Evolutionary conservation across 352 stramenopile genomes (phyloP).

Genomic region (Globisporangium parvum): DNA sequence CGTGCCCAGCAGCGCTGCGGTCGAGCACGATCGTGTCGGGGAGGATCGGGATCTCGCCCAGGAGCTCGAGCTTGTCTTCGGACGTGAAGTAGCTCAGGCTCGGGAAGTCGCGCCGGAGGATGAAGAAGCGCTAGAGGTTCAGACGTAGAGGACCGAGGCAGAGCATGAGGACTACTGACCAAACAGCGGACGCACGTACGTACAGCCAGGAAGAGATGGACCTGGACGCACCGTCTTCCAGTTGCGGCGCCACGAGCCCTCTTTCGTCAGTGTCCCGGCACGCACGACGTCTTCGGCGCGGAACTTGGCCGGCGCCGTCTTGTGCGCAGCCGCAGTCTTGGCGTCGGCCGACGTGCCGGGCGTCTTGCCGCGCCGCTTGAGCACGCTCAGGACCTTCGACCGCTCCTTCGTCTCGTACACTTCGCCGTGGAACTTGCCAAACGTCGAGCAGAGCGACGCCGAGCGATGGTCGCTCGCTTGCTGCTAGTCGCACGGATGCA

Average conservation of each 20-base stretch:
- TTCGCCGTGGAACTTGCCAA: constrained; percentile 70
- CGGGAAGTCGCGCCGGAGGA: constrained; percentile 65
- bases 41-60: constrained; percentile 63
- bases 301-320: constrained; percentile 44
- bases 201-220: not conserved
- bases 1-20: constrained; percentile 39
- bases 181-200: not conserved
- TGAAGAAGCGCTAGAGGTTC: constrained; percentile 55
- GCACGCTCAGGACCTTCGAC: constrained; percentile 67
- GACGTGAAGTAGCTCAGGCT: constrained; percentile 80
- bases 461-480: constrained; percentile 14
- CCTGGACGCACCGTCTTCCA: constrained; percentile 57
- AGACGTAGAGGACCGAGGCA: not conserved
- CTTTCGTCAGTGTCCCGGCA: constrained; percentile 59
- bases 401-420: constrained; percentile 75
- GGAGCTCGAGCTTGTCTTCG: constrained; percentile 74
- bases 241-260: constrained; percentile 81
- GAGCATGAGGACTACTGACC: not conserved
- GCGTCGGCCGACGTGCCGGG: constrained; percentile 9
- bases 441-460: constrained; percentile 36
- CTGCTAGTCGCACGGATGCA: too few species aligned
- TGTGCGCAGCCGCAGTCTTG: constrained; percentile 1
- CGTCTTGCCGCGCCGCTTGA: constrained; percentile 56
- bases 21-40: constrained; percentile 76
- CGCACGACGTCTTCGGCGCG: constrained; percentile 64